Percentiles rank a stretch among this genome's conserved stretches.
Conservation (phyloP, 1,284 basidiomycete species). For the Papiliotrema terrestris region DNA sequence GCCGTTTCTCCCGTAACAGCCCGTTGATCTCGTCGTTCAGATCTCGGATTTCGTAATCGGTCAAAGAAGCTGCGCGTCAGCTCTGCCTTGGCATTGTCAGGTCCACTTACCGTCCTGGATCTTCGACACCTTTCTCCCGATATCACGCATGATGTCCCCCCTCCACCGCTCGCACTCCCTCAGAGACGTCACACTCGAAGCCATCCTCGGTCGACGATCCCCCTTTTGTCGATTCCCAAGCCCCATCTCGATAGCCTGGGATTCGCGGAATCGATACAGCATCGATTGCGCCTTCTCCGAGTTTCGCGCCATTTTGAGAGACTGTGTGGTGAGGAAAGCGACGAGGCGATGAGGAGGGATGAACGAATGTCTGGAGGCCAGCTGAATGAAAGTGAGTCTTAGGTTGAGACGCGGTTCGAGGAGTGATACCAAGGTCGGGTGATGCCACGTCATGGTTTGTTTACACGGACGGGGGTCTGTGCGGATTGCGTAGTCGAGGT, state of each 20-base stretch:
- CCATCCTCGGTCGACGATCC: slow-evolving; percentile 83
- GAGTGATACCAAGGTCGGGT: too few relatives aligned
- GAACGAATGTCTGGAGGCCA: too few relatives aligned
- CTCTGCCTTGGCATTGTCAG: not conserved
- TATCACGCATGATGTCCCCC: slow-evolving; percentile 89
- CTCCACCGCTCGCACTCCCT: slow-evolving; percentile 94
- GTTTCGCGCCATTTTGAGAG: slow-evolving; percentile 72
- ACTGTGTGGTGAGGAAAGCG: too few relatives aligned
- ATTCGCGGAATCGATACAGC: slow-evolving; percentile 97
- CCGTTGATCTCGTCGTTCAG: slow-evolving; percentile 98
- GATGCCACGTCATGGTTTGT: too few relatives aligned
- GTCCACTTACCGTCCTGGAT: slow-evolving; percentile 82
- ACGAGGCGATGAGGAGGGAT: too few relatives aligned
- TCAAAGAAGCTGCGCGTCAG: slow-evolving; percentile 66
- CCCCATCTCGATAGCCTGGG: slow-evolving; percentile 91
- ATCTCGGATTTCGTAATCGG: slow-evolving; percentile 94
- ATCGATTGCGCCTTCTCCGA: slow-evolving; percentile 97
- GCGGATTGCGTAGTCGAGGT: too few relatives aligned
- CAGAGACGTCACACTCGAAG: slow-evolving; percentile 81
- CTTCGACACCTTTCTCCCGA: slow-evolving; percentile 93
- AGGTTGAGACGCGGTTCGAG: too few relatives aligned
- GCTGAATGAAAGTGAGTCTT: too few relatives aligned
- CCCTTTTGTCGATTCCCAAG: slow-evolving; percentile 63
- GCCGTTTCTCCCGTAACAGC: slow-evolving; percentile 86
- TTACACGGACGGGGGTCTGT: too few relatives aligned